A percentile compares a stretch with the other conserved stretches of the same genome.
Conservation (phyloP, 176 grass and related monocot genomes). For the Alloteropsis semialata region DNA sequence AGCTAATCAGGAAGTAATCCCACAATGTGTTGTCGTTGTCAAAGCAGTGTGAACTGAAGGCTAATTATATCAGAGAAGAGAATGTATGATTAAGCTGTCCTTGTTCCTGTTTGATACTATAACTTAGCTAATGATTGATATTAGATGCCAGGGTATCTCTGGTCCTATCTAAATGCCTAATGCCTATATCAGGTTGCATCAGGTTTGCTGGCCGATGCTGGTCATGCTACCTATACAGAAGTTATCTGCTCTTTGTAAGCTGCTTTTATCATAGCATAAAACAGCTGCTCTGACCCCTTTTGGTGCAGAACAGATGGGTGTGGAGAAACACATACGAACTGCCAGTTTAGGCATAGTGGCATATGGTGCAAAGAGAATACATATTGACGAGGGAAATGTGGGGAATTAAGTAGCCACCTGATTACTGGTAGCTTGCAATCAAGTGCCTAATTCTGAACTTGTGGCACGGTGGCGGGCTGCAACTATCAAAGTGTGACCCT, state of each 20-base stretch:
- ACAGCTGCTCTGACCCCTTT: neutral
- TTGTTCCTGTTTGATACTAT: neutral
- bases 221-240: neutral
- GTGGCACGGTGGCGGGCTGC: too few relatives aligned
- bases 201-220: neutral
- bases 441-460: neutral
- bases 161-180: too few relatives aligned
- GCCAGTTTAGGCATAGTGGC: neutral
- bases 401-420: too few relatives aligned
- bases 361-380: neutral
- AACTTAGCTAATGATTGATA: conserved; percentile 8
- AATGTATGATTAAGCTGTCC: conserved; percentile 18
- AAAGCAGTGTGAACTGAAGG: neutral
- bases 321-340: neutral
- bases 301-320: neutral
- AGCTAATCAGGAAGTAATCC: conserved; percentile 21
- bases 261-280: neutral
- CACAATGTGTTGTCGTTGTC: neutral
- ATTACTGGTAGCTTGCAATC: neutral
- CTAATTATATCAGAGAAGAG: neutral
- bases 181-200: neutral
- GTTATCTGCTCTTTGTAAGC: neutral
- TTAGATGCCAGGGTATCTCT: neutral
- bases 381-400: too few relatives aligned
- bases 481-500: too few relatives aligned